A percentile compares a stretch with the other conserved stretches of the same genome.
Evolutionary conservation across 768 basidiomycete genomes (phyloP).

Genomic region (Ephemerocybe angulata): DNA sequence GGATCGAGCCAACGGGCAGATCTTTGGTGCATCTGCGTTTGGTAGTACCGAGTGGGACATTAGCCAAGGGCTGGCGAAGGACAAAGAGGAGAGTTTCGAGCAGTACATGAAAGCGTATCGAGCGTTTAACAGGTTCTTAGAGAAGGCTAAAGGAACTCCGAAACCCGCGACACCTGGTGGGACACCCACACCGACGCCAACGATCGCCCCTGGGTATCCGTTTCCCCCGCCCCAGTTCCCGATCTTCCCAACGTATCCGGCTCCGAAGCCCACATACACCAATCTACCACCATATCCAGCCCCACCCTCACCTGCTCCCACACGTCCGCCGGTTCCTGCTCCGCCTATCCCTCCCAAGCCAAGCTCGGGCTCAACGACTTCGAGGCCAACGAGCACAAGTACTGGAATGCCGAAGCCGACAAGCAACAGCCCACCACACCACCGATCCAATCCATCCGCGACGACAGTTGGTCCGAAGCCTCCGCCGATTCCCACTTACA

Average conservation of each 20-base stretch:
- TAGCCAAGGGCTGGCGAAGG: not conserved
- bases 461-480: not conserved
- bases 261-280: not conserved
- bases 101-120: constrained; percentile 29
- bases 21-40: constrained; percentile 37
- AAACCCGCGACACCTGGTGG: not conserved
- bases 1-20: constrained; percentile 29
- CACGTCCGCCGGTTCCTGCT: not conserved
- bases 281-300: not conserved
- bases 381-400: not conserved
- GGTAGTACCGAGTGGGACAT: constrained; percentile 16
- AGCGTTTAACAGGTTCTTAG: constrained; percentile 29
- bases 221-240: not conserved
- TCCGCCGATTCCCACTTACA: not conserved
- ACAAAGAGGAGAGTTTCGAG: constrained; percentile 15
- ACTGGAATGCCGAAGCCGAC: not conserved
- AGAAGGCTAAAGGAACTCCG: not conserved
- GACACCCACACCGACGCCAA: not conserved
- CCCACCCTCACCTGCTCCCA: not conserved
- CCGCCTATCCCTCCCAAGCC: not conserved
- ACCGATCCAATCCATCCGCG: no score
- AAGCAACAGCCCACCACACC: not conserved
- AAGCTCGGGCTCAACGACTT: not conserved
- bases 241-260: not conserved
- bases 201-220: not conserved